A percentile compares a stretch with the other conserved stretches of the same genome.
Conservation (phyloP, 306 rosid genomes). For the Cucumis melo region DNA sequence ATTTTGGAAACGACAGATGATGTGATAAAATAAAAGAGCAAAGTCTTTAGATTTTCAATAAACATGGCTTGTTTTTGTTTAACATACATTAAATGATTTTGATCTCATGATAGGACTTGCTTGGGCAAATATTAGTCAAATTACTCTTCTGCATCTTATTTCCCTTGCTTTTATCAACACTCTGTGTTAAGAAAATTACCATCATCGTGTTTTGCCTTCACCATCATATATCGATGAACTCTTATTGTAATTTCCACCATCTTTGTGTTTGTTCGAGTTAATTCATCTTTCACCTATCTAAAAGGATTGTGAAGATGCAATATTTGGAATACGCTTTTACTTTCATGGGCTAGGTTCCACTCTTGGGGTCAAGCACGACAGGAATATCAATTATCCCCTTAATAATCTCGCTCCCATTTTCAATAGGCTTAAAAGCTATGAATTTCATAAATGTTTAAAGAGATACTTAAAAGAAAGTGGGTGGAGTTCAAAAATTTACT, state of each 20-base stretch:
- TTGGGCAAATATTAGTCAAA: background rate
- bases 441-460: conserved; percentile 17
- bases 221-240: background rate
- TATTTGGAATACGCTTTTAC: conserved; percentile 32
- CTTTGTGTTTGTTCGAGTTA: background rate
- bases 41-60: too few relatives aligned
- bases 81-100: too few relatives aligned
- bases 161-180: background rate
- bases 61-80: too few relatives aligned
- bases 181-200: background rate
- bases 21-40: too few relatives aligned
- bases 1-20: too few relatives aligned
- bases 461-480: conserved; percentile 13
- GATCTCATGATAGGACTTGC: too few relatives aligned
- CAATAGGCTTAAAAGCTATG: conserved; percentile 14
- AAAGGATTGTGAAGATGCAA: conserved; percentile 47
- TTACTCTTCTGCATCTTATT: background rate
- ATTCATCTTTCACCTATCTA: background rate
- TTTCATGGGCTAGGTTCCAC: conserved; percentile 22
- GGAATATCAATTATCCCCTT: conserved; percentile 20
- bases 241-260: background rate
- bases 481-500: conserved; percentile 8
- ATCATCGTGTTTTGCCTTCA: background rate
- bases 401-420: conserved; percentile 24
- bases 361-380: conserved; percentile 14